Evolutionary conservation across 345 rosid genomes (phyloP).

Genomic region (Turnera subulata): DNA sequence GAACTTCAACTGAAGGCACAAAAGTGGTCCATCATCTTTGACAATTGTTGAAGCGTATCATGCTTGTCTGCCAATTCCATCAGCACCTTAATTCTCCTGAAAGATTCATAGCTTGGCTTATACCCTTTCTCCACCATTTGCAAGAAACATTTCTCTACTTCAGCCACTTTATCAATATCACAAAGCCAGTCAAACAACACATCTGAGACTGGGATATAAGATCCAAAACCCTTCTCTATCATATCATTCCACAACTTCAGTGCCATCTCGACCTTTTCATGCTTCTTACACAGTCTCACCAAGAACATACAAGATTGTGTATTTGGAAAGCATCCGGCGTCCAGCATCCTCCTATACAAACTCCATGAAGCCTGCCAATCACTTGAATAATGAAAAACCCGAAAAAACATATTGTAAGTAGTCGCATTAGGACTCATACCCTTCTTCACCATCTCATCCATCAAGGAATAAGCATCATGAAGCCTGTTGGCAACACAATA

Average conservation of each 20-base stretch:
- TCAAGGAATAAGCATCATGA: constrained; percentile 53
- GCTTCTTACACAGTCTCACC: constrained; percentile 63
- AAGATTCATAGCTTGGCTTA: constrained; percentile 67
- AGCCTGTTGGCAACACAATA: constrained; percentile 58
- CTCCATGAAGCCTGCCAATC: constrained; percentile 56
- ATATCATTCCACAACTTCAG: constrained; percentile 79
- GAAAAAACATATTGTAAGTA: constrained; percentile 76
- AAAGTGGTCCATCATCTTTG: constrained; percentile 30
- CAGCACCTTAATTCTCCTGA: constrained; percentile 74
- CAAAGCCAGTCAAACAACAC: constrained; percentile 84
- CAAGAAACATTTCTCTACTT: constrained; percentile 77
- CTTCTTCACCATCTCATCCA: constrained; percentile 67
- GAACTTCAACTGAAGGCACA: constrained; percentile 24
- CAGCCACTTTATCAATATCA: constrained; percentile 67
- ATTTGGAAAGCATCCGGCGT: constrained; percentile 59
- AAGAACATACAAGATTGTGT: constrained; percentile 88
- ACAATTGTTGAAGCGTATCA: background rate
- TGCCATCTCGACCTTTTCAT: constrained; percentile 73
- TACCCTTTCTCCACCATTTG: constrained; percentile 87
- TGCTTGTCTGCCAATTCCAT: constrained; percentile 75
- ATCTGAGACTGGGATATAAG: constrained; percentile 74
- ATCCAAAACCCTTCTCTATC: constrained; percentile 81
- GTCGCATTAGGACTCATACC: constrained; percentile 77
- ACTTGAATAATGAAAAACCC: constrained; percentile 60
- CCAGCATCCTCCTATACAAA: constrained; percentile 66